Conservation (phyloP, 768 basidiomycete species). For the Suillus bovinus region DNA sequence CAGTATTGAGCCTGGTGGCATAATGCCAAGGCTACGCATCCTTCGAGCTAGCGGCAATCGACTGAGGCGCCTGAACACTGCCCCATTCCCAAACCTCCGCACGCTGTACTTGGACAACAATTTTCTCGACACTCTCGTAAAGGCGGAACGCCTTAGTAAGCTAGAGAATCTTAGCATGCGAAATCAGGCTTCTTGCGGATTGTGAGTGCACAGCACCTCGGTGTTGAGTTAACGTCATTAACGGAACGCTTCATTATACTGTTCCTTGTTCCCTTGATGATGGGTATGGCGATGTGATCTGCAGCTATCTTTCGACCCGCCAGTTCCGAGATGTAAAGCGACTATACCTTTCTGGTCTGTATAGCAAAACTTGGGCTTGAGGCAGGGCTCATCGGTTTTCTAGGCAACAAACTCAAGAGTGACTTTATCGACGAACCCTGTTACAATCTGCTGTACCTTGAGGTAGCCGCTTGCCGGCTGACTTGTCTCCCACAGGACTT, state of each 20-base stretch:
- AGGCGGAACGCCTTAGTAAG: conserved; percentile 59
- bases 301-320: conserved; percentile 46
- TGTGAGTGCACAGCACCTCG: conserved; percentile 55
- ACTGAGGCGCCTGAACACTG: conserved; percentile 63
- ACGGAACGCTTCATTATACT: conserved; percentile 38
- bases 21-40: conserved; percentile 74
- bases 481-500: conserved; percentile 71
- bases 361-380: conserved; percentile 15
- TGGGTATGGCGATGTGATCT: conserved; percentile 34
- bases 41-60: conserved; percentile 85
- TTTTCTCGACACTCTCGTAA: conserved; percentile 48
- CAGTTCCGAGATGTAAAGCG: conserved; percentile 92
- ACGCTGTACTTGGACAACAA: conserved; percentile 95
- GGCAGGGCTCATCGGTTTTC: conserved; percentile 27
- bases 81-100: conserved; percentile 67
- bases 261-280: conserved; percentile 28
- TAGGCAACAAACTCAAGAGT: conserved; percentile 70
- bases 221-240: conserved; percentile 27
- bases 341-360: conserved; percentile 90
- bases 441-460: conserved; percentile 90
- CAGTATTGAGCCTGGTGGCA: conserved; percentile 50
- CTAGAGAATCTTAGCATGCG: conserved; percentile 91
- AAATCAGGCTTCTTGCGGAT: conserved; percentile 75
- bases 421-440: conserved; percentile 72
- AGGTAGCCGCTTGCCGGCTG: conserved; percentile 85